A percentile compares a stretch with the other conserved stretches of the same genome.
These are phyloP conservation scores for Ceratocystiopsis minuta DNA, from an alignment of 2,329 filamentous ascomycete species.

Conservation along the genomic window DNA sequence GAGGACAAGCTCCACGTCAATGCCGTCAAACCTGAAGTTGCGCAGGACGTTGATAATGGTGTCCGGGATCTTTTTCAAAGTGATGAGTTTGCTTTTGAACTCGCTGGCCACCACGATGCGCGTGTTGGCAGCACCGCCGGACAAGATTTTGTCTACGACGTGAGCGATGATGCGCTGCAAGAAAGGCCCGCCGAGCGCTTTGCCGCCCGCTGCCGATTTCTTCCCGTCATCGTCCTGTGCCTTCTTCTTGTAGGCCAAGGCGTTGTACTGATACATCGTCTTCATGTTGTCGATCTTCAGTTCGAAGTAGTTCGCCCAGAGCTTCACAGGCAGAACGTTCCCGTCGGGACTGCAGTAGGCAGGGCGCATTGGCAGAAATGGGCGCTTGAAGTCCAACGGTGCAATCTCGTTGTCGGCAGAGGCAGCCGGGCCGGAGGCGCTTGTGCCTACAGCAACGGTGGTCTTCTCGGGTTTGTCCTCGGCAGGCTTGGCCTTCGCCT, in stretches of 20 bases:
- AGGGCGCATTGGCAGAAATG: constrained; percentile 17
- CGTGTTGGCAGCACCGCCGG: constrained; percentile 17
- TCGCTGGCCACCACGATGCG: constrained; percentile 12
- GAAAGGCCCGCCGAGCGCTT: constrained; percentile 8
- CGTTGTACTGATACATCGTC: constrained; percentile 13
- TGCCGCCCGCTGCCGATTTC: background rate
- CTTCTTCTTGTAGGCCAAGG: too few relatives aligned
- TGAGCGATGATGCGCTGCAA: constrained; percentile 6
- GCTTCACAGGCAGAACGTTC: constrained; percentile 21
- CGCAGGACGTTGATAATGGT: constrained; percentile 2
- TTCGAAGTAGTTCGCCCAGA: constrained; percentile 39
- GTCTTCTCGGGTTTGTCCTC: background rate
- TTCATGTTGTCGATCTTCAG: constrained; percentile 26
- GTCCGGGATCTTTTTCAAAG: constrained; percentile 2
- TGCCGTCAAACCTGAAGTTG: constrained; percentile 4
- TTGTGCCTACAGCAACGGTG: too few relatives aligned
- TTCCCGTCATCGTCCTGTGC: constrained; percentile 5
- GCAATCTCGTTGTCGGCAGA: constrained; percentile 19
- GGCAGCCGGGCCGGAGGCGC: background rate
- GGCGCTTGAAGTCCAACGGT: too few relatives aligned
- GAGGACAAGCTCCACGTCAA: constrained; percentile 20
- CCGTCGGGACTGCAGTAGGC: constrained; percentile 22
- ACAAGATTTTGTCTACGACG: constrained; percentile 9
- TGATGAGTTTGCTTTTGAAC: constrained; percentile 8
- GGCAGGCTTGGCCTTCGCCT: too few relatives aligned